Conservation (phyloP, 208 protist genomes). For the Trypanosomatidae sp. region DNA sequence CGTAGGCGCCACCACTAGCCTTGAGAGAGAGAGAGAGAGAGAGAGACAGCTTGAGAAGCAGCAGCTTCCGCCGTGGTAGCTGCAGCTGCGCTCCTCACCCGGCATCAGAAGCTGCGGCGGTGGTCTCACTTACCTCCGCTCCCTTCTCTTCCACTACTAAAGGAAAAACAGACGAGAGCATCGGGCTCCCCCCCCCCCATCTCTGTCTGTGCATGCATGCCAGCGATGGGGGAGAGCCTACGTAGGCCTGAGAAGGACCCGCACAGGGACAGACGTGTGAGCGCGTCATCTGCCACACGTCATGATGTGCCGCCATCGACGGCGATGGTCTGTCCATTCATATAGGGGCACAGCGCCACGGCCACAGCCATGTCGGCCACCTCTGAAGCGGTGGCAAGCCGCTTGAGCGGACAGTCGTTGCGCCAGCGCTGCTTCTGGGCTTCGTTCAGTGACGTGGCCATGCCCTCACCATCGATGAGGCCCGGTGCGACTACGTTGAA, state of each 20-base stretch:
- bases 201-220: neutral
- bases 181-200: no score
- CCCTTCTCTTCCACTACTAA: no score
- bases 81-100: neutral
- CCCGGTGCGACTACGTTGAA: conserved; percentile 93
- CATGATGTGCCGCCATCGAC: conserved; percentile 79
- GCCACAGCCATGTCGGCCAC: conserved; percentile 73
- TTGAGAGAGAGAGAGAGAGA: neutral
- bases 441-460: conserved; percentile 59
- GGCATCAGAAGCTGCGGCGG: neutral
- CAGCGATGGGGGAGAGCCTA: neutral
- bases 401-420: conserved; percentile 54
- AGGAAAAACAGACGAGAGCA: no score
- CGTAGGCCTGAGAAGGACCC: neutral
- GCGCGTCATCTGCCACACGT: neutral
- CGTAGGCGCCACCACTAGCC: neutral
- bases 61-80: neutral
- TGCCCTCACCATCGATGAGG: conserved; percentile 84
- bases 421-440: conserved; percentile 57
- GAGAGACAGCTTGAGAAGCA: neutral
- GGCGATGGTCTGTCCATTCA: conserved; percentile 82
- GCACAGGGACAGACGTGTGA: conserved; percentile 1
- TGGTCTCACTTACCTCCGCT: neutral
- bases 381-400: conserved; percentile 75
- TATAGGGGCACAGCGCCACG: conserved; percentile 52